Conservation (phyloP, 495 filamentous ascomycete species). For the Apodospora peruviana region DNA sequence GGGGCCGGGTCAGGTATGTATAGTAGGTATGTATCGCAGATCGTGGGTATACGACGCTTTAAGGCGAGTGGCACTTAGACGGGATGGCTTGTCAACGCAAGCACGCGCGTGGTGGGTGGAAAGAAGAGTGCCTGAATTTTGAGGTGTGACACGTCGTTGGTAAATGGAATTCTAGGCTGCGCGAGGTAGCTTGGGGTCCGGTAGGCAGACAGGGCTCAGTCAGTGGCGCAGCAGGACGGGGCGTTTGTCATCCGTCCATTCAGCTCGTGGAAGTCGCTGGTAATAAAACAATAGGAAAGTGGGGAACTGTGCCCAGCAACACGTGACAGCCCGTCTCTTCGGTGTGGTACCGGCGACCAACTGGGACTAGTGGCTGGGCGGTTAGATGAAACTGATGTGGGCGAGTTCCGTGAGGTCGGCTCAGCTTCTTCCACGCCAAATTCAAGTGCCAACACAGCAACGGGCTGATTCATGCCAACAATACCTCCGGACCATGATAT, state of each 20-base stretch:
- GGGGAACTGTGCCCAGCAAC: no score
- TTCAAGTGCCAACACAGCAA: not conserved
- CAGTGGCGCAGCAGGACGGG: constrained; percentile 1
- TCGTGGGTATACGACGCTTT: not conserved
- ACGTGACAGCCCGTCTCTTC: not conserved
- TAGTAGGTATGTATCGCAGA: not conserved
- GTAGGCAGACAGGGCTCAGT: constrained; percentile 1
- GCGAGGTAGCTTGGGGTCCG: not conserved
- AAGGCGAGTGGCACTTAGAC: not conserved
- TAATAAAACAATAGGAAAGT: no score
- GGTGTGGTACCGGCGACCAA: not conserved
- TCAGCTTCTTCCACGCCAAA: not conserved
- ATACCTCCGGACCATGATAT: not conserved
- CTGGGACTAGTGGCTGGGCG: no score
- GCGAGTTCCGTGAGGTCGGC: not conserved
- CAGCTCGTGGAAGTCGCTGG: no score
- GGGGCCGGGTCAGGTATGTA: not conserved
- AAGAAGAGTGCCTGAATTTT: constrained; percentile 5
- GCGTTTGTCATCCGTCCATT: not conserved
- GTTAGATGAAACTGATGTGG: not conserved
- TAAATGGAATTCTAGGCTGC: not conserved
- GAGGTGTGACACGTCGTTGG: not conserved
- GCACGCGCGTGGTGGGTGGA: not conserved
- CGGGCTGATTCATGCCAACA: not conserved
- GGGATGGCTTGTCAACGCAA: not conserved